phyloP scores from a whole-genome alignment of 805 yeast genomes.

The Zygotorulaspora florentina region DNA sequence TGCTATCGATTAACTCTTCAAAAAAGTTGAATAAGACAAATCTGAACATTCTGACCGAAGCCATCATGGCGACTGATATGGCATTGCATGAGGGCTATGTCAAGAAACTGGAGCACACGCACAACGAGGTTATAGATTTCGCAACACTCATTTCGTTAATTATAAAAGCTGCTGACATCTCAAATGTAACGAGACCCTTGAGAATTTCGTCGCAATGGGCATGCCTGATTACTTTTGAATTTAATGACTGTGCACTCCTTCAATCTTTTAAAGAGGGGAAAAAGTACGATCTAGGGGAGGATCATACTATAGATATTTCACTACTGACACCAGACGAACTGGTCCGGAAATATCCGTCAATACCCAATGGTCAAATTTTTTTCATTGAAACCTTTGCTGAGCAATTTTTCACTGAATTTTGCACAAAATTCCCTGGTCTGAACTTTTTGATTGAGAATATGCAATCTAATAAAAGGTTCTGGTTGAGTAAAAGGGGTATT shows the following conservation, averaged over 20 bases:
- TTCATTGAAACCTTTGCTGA: slow-evolving; percentile 80
- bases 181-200: slow-evolving; percentile 83
- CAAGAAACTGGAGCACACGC: slow-evolving; percentile 39
- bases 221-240: slow-evolving; percentile 68
- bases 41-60: slow-evolving; percentile 19
- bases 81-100: slow-evolving; percentile 76
- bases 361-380: slow-evolving; percentile 73
- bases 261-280: slow-evolving; percentile 31
- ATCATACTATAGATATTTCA: background rate
- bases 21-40: slow-evolving; percentile 12
- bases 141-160: slow-evolving; percentile 59
- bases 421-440: slow-evolving; percentile 57
- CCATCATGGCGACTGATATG: slow-evolving; percentile 88
- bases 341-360: slow-evolving; percentile 42
- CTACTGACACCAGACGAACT: slow-evolving; percentile 37
- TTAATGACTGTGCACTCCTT: slow-evolving; percentile 58
- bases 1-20: slow-evolving; percentile 15
- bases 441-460: slow-evolving; percentile 53
- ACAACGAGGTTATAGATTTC: slow-evolving; percentile 22
- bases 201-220: slow-evolving; percentile 85
- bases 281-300: background rate
- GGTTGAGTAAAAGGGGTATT: slow-evolving; percentile 37
- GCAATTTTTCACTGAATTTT: slow-evolving; percentile 64
- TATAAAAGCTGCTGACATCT: slow-evolving; percentile 92
- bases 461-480: slow-evolving; percentile 49